A percentile compares a stretch with the other conserved stretches of the same genome.
Conservation (phyloP, 208 protist genomes). For the Wallacemonas rigidus region DNA sequence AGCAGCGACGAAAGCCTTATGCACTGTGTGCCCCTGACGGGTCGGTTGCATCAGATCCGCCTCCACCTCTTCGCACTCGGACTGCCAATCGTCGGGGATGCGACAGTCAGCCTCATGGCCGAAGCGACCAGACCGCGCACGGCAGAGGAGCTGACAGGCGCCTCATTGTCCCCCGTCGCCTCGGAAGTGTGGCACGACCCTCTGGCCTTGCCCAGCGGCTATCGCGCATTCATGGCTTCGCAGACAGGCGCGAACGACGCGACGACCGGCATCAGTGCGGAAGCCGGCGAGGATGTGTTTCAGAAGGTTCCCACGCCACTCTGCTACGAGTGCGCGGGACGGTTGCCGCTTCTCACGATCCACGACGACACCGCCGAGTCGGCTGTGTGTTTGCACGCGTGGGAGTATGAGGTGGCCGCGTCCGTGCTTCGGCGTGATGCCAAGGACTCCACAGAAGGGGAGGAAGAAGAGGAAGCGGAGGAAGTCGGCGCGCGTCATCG, state of each 20-base stretch:
- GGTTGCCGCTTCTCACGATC: constrained; percentile 53
- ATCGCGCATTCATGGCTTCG: constrained; percentile 21
- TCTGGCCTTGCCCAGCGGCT: neutral
- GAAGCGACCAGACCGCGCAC: neutral
- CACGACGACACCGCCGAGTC: constrained; percentile 34
- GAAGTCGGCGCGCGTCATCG: neutral
- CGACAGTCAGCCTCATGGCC: neutral
- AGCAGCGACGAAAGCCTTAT: constrained; percentile 43
- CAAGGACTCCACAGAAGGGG: neutral
- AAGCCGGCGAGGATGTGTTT: no score
- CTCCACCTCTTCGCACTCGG: constrained; percentile 76
- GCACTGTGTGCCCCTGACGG: constrained; percentile 87
- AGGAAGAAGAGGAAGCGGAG: constrained; percentile 7
- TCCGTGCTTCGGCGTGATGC: neutral
- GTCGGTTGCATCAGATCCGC: constrained; percentile 92
- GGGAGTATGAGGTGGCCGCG: constrained; percentile 61
- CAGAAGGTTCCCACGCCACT: neutral
- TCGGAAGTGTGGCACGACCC: constrained; percentile 5
- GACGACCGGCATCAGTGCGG: no score
- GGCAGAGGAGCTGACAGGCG: neutral
- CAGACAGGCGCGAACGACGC: constrained; percentile 1
- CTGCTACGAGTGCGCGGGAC: constrained; percentile 75
- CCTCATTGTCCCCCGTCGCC: neutral
- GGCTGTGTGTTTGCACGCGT: constrained; percentile 69
- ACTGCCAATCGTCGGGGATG: constrained; percentile 87